Evolutionary conservation across 2,329 filamentous ascomycete species (phyloP), one percentile per base, ranked within the genome.

Genomic region (Graphilbum fragrans): DNA sequence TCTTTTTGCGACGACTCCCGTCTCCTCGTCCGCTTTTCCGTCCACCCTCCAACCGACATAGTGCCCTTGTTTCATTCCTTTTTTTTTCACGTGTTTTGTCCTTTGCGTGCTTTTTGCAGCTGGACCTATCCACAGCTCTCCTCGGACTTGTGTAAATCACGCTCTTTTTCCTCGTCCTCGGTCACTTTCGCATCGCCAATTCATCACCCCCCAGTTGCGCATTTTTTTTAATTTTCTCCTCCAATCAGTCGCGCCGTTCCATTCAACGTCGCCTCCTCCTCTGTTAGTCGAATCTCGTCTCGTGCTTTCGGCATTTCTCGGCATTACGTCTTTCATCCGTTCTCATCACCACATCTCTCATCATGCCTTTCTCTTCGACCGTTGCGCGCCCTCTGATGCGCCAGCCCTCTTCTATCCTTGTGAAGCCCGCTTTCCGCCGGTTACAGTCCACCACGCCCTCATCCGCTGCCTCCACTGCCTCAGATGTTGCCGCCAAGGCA

Each of bases 401-500:
- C 58, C 62, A 41, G 22, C 44, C 46, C 19, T 35, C 45, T 38
- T 42, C 35, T 18, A 8, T 34, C 34, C 41, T 48, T 35, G 40
- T 37, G 22, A 55, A 56, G 60, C 56, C 56, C 52, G 58, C 62
- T 49, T 61, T 66, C 58, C 70, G 70, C 54, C 73, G 77, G 56
- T 74, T 75, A 66, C 70, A 80, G 64, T 79, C 74, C 51, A 73
- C 70, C 49, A 59, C 70, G 46, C 53, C 70, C 44, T 54, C 38
- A 41, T 55, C 61, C 45, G 60, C 66, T 46, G 58, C 64, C 4
- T 58, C 64, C 42, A 47, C 50, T 40, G 37, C 61, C 40, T 62
- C 64, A 54, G 60, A 65, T 34, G 54, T 62, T 43, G 59, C 63
- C 31, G 53, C 61, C 37, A 62, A 71, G 55, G 63, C 64, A 38